Evolutionary conservation across 2,329 filamentous ascomycete genomes (phyloP).

Genomic region (Penicillium hordei): DNA sequence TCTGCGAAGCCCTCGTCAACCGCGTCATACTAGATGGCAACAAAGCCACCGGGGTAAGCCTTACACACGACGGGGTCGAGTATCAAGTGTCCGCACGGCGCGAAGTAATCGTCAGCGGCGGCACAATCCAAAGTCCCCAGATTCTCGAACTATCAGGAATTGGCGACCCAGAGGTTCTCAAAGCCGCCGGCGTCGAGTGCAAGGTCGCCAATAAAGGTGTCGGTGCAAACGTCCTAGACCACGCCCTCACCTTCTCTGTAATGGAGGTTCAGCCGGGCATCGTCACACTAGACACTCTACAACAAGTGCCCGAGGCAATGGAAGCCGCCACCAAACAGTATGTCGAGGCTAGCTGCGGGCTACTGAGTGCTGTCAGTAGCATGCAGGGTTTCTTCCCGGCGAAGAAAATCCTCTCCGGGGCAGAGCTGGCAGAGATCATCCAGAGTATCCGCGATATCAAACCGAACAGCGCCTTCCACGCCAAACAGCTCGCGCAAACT

Average conservation of each 20-base stretch:
- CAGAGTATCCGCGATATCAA: constrained; percentile 17
- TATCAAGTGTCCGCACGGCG: constrained; percentile 36
- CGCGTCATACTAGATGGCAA: constrained; percentile 24
- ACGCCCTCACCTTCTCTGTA: constrained; percentile 21
- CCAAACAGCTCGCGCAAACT: constrained; percentile 15
- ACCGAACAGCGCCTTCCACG: constrained; percentile 15
- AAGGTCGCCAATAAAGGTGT: constrained; percentile 47
- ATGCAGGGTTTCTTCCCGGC: constrained; percentile 20
- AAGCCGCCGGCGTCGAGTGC: constrained; percentile 41
- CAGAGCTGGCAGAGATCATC: constrained; percentile 13
- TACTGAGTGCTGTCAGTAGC: constrained; percentile 6
- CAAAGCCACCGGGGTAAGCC: constrained; percentile 42
- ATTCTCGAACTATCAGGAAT: constrained; percentile 62
- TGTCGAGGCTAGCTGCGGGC: constrained; percentile 3
- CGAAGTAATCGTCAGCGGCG: constrained; percentile 62
- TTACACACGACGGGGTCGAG: constrained; percentile 40
- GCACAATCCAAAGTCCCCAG: constrained; percentile 57
- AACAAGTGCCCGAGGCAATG: constrained; percentile 15
- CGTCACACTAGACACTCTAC: constrained; percentile 12
- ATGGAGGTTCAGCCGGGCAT: constrained; percentile 15
- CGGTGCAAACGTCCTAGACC: constrained; percentile 53
- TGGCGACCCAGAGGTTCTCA: constrained; percentile 49
- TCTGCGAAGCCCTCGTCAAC: constrained; percentile 48
- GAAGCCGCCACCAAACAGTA: constrained; percentile 14
- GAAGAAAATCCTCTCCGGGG: constrained; percentile 11